Conservation (phyloP, 257 asterid genomes). For the Rauvolfia tetraphylla region DNA sequence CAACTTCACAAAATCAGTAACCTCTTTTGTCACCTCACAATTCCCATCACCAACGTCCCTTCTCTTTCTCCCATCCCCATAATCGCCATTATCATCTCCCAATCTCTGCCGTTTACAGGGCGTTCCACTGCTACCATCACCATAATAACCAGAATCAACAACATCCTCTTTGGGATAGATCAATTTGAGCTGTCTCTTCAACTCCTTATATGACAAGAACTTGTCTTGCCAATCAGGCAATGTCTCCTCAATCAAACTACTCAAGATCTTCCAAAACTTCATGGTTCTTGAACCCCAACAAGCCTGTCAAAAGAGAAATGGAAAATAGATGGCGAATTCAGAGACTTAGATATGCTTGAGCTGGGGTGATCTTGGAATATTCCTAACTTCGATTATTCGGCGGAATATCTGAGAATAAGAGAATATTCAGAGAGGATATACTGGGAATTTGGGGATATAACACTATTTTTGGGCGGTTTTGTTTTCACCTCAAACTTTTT, state of each 20-base stretch:
- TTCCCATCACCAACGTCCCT: conserved; percentile 4
- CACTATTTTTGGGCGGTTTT: background rate
- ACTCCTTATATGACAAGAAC: conserved; percentile 35
- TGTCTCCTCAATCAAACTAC: conserved; percentile 28
- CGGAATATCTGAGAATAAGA: background rate
- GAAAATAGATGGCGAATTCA: background rate
- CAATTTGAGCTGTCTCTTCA: conserved; percentile 34
- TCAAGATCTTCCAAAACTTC: conserved; percentile 36
- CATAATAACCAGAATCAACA: background rate
- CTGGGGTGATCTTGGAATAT: background rate
- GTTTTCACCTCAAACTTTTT: background rate
- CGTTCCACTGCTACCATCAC: conserved; percentile 5
- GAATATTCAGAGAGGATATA: background rate
- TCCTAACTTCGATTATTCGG: background rate
- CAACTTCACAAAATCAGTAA: conserved; percentile 31
- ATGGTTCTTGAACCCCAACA: background rate
- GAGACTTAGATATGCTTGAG: background rate
- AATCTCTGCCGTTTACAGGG: conserved; percentile 21
- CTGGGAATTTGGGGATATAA: background rate
- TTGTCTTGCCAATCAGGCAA: conserved; percentile 39
- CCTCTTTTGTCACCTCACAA: conserved; percentile 26
- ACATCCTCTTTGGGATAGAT: conserved; percentile 24
- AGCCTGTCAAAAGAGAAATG: background rate
- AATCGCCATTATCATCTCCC: conserved; percentile 4
- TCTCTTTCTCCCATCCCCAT: background rate